Evolutionary conservation across 345 rosid species (phyloP).

Genomic region (Pseudoturritis turrita): DNA sequence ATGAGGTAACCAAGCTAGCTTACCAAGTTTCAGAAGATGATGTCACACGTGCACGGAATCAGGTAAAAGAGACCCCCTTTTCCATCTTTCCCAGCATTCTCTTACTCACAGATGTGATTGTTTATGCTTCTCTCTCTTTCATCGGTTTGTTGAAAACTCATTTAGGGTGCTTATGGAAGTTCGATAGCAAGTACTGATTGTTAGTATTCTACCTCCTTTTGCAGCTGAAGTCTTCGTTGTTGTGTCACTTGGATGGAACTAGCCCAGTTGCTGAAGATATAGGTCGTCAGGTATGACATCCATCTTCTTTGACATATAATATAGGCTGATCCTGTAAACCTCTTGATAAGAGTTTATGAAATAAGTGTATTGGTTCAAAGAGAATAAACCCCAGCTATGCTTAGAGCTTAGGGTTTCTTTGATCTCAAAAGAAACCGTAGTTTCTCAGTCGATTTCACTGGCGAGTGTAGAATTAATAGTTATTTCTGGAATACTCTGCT

Average conservation of each 20-base stretch:
- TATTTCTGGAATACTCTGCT: background rate
- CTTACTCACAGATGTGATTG: background rate
- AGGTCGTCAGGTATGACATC: constrained; percentile 82
- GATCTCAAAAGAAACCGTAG: background rate
- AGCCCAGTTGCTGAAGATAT: constrained; percentile 95
- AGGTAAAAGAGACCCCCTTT: constrained; percentile 41
- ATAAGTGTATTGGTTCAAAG: background rate
- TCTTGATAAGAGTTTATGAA: background rate
- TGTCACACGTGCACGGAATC: constrained; percentile 94
- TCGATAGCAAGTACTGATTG: too few species aligned
- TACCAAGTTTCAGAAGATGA: constrained; percentile 94
- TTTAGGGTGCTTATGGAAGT: too few species aligned
- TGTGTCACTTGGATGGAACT: constrained; percentile 93
- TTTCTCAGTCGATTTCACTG: background rate
- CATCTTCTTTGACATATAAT: background rate
- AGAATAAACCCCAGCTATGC: background rate
- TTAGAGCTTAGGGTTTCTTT: background rate
- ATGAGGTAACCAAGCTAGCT: constrained; percentile 75
- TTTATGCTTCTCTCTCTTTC: too few species aligned
- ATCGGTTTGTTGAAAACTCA: background rate
- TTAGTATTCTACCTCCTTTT: background rate
- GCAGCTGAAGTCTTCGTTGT: constrained; percentile 86
- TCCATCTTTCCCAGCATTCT: background rate
- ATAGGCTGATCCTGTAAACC: background rate
- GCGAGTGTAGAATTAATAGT: too few species aligned